Evolutionary conservation across 2,329 filamentous ascomycete genomes (phyloP).

Genomic region (Colletotrichum sp.): DNA sequence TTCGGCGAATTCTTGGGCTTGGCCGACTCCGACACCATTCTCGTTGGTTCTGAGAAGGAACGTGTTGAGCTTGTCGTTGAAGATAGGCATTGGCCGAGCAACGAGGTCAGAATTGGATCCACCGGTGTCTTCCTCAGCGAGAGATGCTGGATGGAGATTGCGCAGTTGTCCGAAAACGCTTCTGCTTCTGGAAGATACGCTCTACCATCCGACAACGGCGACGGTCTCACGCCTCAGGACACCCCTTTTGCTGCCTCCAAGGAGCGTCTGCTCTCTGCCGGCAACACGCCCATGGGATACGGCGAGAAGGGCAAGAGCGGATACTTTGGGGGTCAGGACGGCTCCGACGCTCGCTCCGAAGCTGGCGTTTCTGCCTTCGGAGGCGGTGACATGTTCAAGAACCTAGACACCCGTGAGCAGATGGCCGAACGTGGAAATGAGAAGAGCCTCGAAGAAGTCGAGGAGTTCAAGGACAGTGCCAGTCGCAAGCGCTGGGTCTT

Average conservation of each 20-base stretch:
- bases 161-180: constrained; percentile 71
- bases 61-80: constrained; percentile 92
- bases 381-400: constrained; percentile 96
- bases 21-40: constrained; percentile 80
- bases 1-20: constrained; percentile 95
- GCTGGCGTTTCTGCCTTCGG: constrained; percentile 91
- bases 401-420: constrained; percentile 90
- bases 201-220: constrained; percentile 64
- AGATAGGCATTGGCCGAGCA: constrained; percentile 88
- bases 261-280: constrained; percentile 60
- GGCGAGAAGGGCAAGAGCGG: constrained; percentile 78
- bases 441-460: constrained; percentile 87
- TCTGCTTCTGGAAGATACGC: constrained; percentile 60
- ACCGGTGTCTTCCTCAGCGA: constrained; percentile 97
- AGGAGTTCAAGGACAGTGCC: constrained; percentile 77
- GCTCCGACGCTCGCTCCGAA: constrained; percentile 86
- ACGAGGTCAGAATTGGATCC: constrained; percentile 88
- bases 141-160: constrained; percentile 91
- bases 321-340: constrained; percentile 79
- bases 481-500: constrained; percentile 92
- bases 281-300: constrained; percentile 64
- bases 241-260: constrained; percentile 69
- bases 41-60: constrained; percentile 91
- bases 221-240: constrained; percentile 63
- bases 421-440: constrained; percentile 96